Evolutionary conservation across 257 asterid genomes (phyloP), one percentile per base, ranked within the genome.

Genomic region (Nicotiana benthamiana): DNA sequence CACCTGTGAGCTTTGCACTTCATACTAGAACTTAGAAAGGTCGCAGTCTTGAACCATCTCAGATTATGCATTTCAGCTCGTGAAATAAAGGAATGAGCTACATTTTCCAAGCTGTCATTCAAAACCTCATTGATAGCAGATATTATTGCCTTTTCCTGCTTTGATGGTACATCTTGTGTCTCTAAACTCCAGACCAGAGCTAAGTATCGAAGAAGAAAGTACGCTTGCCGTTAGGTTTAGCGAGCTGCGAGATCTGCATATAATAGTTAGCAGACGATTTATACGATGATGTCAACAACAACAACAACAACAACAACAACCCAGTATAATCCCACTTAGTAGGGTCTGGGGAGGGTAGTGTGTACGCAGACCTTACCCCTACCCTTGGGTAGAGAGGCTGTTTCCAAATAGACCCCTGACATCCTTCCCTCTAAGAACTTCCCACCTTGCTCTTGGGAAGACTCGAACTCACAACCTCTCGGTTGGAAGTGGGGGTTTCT

Each of bases 111-210:
- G 51, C 94, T 88, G 61, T 86, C 94, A 82, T 88, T 84, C 83
- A 90, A 56, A 86, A 91, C 91, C 78, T 82, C 84, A 56, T 86
- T 90, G 77, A 90, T 90, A 48, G 91, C 91, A 80, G 91, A 81
- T 7, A 94, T 91, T 80, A 91, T 88, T 22, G 94, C 95, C 83
- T 91, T 93, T 1, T 93, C 95, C 57, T 91, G 93, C 62, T 88
- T 81, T 53, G 90, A 77, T 66, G 88, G 92, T 20, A 91, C 84
- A 56, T 94, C 92, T 80, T 85, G 84, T 36, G 91, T 91, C 85
- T 91, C 94, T 86, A 91, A 86, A 72, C 86, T 88, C 84, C 87
- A 86, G 79, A 88, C 94, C 91, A 90, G 77, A 66, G 90, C 88
- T 36, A 82, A 9, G 93, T 90, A 78, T 90, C 93, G 3, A 89